phyloP scores from a whole-genome alignment of 495 filamentous ascomycete genomes.

The Neurospora sp. region DNA sequence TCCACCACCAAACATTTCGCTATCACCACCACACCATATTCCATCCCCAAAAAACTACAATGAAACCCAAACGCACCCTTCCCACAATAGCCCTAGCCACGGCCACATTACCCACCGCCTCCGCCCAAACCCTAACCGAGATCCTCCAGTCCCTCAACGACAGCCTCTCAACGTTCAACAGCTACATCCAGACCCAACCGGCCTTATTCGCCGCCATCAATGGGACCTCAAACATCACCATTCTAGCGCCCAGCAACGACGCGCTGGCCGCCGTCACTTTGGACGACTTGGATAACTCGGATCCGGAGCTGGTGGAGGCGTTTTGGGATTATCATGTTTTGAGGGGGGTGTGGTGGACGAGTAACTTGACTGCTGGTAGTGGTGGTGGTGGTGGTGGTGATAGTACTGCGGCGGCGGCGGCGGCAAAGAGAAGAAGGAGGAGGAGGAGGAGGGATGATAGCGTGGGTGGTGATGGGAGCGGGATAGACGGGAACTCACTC shows the following conservation, averaged over 20 bases:
- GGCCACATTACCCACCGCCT: background rate
- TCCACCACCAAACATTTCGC: background rate
- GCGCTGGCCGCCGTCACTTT: conserved; percentile 33
- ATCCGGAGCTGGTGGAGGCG: conserved; percentile 33
- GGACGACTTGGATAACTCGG: conserved; percentile 13
- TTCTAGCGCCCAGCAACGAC: conserved; percentile 54
- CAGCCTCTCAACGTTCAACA: conserved; percentile 32
- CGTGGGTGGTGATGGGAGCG: background rate
- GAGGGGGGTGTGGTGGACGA: conserved; percentile 38
- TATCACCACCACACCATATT: background rate
- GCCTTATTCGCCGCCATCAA: conserved; percentile 29
- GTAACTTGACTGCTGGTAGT: conserved; percentile 24
- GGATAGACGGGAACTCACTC: conserved; percentile 14
- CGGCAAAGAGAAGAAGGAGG: background rate
- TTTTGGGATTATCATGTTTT: conserved; percentile 58
- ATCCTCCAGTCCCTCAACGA: conserved; percentile 28
- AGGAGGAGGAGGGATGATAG: background rate
- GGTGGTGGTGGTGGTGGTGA: background rate
- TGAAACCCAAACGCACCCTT: background rate
- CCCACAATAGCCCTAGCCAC: background rate
- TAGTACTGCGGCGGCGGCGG: background rate
- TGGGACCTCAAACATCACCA: conserved; percentile 44
- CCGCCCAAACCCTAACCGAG: conserved; percentile 13
- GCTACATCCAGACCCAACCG: conserved; percentile 34
- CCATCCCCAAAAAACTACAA: background rate